Evolutionary conservation across 306 rosid species (phyloP).

Genomic region (Malus domestica): DNA sequence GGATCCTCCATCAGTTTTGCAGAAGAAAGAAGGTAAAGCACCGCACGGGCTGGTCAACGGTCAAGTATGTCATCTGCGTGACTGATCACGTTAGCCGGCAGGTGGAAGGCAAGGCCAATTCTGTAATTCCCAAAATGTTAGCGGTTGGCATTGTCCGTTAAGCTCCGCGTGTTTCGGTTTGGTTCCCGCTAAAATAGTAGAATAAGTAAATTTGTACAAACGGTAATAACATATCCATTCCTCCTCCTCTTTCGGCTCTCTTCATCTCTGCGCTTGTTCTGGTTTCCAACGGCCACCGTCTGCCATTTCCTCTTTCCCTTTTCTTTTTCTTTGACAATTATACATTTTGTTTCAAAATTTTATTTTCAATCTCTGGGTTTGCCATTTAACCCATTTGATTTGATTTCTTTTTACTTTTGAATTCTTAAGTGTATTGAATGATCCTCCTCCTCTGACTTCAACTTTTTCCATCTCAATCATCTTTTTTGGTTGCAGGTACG

Average conservation of each 20-base stretch:
- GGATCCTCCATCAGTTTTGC: no score
- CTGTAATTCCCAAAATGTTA: constrained; percentile 6
- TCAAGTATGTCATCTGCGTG: no score
- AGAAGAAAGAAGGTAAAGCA: no score
- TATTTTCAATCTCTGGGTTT: no score
- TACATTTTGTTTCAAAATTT: no score
- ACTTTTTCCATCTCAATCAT: background rate
- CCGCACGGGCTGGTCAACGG: no score
- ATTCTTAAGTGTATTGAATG: no score
- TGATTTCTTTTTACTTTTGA: background rate
- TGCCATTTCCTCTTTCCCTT: background rate
- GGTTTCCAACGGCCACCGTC: background rate
- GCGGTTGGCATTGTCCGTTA: constrained; percentile 23
- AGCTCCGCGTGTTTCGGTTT: constrained; percentile 27
- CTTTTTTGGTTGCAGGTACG: background rate
- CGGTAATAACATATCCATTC: constrained; percentile 21
- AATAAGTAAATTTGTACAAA: constrained; percentile 13
- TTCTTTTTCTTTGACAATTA: no score
- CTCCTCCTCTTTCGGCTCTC: background rate
- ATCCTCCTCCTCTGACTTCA: background rate
- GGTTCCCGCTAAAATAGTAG: constrained; percentile 29
- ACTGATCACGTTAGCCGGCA: no score
- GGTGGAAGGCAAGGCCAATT: background rate
- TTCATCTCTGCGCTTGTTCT: constrained; percentile 9
- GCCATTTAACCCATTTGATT: no score